Evolutionary conservation across 2,329 filamentous ascomycete genomes (phyloP).

Genomic region (Tolypocladium tropicale): DNA sequence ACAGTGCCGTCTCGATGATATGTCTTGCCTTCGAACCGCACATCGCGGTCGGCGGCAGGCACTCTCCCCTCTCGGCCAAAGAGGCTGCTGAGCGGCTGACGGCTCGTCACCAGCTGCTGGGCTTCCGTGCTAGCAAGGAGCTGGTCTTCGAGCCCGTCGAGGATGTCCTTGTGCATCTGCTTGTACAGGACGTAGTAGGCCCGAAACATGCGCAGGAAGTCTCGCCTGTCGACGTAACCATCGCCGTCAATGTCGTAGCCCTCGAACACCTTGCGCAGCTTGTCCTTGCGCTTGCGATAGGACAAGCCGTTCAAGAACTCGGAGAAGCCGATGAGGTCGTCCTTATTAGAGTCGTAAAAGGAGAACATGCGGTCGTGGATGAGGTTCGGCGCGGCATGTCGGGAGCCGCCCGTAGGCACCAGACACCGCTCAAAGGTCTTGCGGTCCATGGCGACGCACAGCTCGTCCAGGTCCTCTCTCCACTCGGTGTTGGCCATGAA

Average conservation of each 20-base stretch:
- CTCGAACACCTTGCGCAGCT: slow-evolving; percentile 65
- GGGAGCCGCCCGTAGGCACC: slow-evolving; percentile 71
- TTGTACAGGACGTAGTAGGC: slow-evolving; percentile 88
- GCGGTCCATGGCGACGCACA: slow-evolving; percentile 78
- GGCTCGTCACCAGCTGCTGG: slow-evolving; percentile 63
- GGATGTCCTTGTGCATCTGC: slow-evolving; percentile 76
- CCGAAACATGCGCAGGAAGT: slow-evolving; percentile 84
- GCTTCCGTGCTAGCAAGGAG: slow-evolving; percentile 65
- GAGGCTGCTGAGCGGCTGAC: slow-evolving; percentile 63
- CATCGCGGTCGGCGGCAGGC: slow-evolving; percentile 47
- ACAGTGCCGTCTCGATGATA: slow-evolving; percentile 52
- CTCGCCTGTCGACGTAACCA: slow-evolving; percentile 73
- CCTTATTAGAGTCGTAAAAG: slow-evolving; percentile 87
- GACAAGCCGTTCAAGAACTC: slow-evolving; percentile 83
- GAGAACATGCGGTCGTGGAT: slow-evolving; percentile 95
- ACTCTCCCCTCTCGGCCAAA: slow-evolving; percentile 66
- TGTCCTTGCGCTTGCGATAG: slow-evolving; percentile 56
- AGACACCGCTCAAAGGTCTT: slow-evolving; percentile 89
- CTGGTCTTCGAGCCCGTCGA: slow-evolving; percentile 69
- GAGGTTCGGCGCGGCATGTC: slow-evolving; percentile 71
- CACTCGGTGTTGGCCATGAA: slow-evolving; percentile 84
- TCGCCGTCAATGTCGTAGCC: slow-evolving; percentile 88
- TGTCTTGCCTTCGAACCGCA: slow-evolving; percentile 56
- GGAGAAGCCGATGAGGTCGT: slow-evolving; percentile 82
- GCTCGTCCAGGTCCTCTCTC: slow-evolving; percentile 66